Evolutionary conservation across 257 asterid genomes (phyloP).

Genomic region (Nicotiana sylvestris): DNA sequence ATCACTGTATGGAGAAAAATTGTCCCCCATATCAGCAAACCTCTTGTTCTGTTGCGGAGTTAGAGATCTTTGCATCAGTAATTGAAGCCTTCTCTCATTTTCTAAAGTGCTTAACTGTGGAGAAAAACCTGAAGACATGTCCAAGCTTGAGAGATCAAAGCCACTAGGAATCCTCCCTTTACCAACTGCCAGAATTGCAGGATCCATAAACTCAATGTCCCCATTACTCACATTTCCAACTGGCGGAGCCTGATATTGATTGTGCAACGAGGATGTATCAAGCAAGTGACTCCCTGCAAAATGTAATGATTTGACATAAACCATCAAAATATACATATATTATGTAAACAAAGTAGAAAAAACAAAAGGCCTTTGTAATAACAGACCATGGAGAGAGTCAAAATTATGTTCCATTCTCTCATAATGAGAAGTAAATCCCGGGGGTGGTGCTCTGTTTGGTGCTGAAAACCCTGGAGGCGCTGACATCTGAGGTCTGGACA

Average conservation of each 20-base stretch:
- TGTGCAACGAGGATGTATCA: constrained; percentile 46
- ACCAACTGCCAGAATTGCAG: constrained; percentile 97
- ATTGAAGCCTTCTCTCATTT: constrained; percentile 58
- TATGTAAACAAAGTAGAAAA: constrained; percentile 1
- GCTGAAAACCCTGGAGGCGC: constrained; percentile 93
- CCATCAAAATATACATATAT: background rate
- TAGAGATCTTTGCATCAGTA: constrained; percentile 58
- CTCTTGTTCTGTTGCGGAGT: constrained; percentile 68
- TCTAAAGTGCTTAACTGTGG: constrained; percentile 51
- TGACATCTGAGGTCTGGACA: constrained; percentile 71
- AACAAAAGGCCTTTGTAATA: background rate
- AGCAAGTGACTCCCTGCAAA: constrained; percentile 58
- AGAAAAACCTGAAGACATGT: constrained; percentile 46
- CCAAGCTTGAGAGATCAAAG: constrained; percentile 48
- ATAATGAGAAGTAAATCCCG: constrained; percentile 66
- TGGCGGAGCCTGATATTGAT: constrained; percentile 54
- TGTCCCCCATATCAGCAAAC: constrained; percentile 37
- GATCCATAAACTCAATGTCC: constrained; percentile 90
- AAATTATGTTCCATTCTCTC: constrained; percentile 59
- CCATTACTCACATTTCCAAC: constrained; percentile 41
- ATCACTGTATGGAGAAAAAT: constrained; percentile 42
- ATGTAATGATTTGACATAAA: background rate
- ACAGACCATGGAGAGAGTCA: constrained; percentile 52
- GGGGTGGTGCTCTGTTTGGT: constrained; percentile 79
- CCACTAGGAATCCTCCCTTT: constrained; percentile 71